phyloP scores from a whole-genome alignment of 1,284 basidiomycete species.

The Inonotus obliquus region DNA sequence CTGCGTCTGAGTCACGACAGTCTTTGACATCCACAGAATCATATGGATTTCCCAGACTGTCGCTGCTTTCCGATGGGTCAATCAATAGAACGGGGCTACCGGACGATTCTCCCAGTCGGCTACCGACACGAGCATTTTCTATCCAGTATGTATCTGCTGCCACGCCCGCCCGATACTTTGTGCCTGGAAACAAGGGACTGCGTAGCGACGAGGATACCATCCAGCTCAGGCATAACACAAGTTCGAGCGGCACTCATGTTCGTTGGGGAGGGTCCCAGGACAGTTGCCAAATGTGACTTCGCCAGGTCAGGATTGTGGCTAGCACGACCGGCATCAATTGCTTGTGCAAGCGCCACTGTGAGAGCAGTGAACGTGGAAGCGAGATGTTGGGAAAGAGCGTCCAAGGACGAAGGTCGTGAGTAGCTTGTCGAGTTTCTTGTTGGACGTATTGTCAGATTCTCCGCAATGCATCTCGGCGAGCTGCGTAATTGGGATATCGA shows the following conservation, averaged over 20 bases:
- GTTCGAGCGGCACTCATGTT: conserved; percentile 34
- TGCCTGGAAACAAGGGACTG: not conserved
- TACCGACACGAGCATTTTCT: conserved; percentile 12
- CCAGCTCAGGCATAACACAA: conserved; percentile 54
- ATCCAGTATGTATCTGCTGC: conserved; percentile 1
- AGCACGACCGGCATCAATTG: not conserved
- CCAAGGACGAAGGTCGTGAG: conserved; percentile 62
- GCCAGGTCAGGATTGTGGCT: not conserved
- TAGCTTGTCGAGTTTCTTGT: conserved; percentile 56
- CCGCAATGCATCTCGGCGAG: conserved; percentile 46
- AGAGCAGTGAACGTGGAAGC: conserved; percentile 66
- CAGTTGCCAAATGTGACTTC: conserved; percentile 48
- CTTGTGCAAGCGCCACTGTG: conserved; percentile 50
- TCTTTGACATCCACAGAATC: too few species aligned
- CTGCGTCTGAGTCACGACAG: too few species aligned
- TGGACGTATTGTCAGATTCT: conserved; percentile 37
- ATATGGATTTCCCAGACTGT: too few species aligned
- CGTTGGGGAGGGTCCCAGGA: conserved; percentile 57
- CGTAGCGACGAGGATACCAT: conserved; percentile 41
- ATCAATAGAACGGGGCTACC: too few species aligned
- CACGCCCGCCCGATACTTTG: not conserved
- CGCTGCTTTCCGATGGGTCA: too few species aligned
- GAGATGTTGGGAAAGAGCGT: conserved; percentile 65
- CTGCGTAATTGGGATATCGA: conserved; percentile 57
- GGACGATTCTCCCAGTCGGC: too few species aligned